A percentile compares a stretch with the other conserved stretches of the same genome.
Evolutionary conservation across 1,284 basidiomycete genomes (phyloP).

Genomic region (Trametes sp.): DNA sequence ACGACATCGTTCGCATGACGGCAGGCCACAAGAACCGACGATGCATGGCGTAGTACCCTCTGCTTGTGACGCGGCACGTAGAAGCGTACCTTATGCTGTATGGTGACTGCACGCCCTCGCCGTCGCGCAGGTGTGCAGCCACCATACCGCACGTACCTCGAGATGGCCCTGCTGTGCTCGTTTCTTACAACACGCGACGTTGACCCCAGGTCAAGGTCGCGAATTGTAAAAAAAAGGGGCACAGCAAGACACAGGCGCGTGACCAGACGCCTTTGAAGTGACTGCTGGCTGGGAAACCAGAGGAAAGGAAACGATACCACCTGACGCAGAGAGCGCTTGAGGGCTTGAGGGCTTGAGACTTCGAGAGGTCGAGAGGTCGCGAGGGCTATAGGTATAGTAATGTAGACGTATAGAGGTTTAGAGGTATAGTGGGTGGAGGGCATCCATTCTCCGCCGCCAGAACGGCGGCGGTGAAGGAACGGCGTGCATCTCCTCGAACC

Average conservation of each 20-base stretch:
- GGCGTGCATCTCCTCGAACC: too few relatives aligned
- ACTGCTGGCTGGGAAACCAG: background rate
- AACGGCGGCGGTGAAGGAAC: too few relatives aligned
- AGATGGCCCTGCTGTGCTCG: background rate
- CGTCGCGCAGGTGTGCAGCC: background rate
- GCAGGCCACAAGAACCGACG: too few relatives aligned
- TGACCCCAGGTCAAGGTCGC: background rate
- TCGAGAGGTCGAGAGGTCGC: too few relatives aligned
- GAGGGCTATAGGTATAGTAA: too few relatives aligned
- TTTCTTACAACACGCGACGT: background rate
- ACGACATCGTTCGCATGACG: too few relatives aligned
- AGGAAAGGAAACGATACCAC: too few relatives aligned
- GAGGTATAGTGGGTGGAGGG: too few relatives aligned
- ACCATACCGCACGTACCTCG: background rate
- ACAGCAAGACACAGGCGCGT: too few relatives aligned
- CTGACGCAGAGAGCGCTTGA: background rate
- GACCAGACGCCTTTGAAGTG: background rate
- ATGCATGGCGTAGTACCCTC: background rate
- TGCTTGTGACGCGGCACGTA: background rate
- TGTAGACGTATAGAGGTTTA: too few relatives aligned
- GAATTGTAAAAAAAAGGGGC: slow-evolving; percentile 3
- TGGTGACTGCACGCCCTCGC: background rate
- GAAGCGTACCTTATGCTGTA: too few relatives aligned
- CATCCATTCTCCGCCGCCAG: too few relatives aligned
- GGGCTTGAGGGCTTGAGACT: background rate